These are phyloP conservation scores for Biscutella laevigata DNA, from an alignment of 441 rosid species.

Conservation along the genomic window DNA sequence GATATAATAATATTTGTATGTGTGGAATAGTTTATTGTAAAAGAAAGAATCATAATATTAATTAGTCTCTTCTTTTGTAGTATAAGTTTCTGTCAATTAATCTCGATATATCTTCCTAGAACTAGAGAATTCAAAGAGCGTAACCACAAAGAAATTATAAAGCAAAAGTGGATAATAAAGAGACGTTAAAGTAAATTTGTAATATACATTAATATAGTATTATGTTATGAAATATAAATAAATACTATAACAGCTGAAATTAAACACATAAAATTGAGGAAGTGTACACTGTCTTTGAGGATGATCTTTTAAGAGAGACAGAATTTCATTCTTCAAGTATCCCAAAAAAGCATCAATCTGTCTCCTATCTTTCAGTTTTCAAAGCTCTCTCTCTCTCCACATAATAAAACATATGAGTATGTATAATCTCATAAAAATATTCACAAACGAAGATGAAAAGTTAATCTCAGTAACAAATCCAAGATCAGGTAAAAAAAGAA, in stretches of 20 bases:
- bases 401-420: too few relatives aligned
- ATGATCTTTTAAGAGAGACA: constrained; percentile 28
- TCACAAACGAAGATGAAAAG: too few relatives aligned
- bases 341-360: constrained; percentile 23
- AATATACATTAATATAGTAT: too few relatives aligned
- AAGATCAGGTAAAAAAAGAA: too few relatives aligned
- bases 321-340: constrained; percentile 24
- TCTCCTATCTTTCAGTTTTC: constrained; percentile 22
- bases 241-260: constrained; percentile 1
- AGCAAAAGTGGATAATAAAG: constrained; percentile 20
- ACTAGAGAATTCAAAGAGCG: constrained; percentile 21
- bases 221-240: too few relatives aligned
- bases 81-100: constrained; percentile 7
- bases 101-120: constrained; percentile 22
- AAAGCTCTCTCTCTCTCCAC: constrained; percentile 8
- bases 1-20: not conserved
- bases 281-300: constrained; percentile 26
- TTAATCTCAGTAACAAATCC: too few relatives aligned
- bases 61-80: not conserved
- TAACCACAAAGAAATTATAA: constrained; percentile 23
- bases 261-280: constrained; percentile 3
- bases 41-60: constrained; percentile 1
- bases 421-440: too few relatives aligned
- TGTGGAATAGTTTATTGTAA: constrained; percentile 8
- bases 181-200: constrained; percentile 18